Percentiles rank a stretch among this genome's conserved stretches.
Conservation (phyloP, 495 filamentous ascomycete genomes). For the Annulohypoxylon nitens region DNA sequence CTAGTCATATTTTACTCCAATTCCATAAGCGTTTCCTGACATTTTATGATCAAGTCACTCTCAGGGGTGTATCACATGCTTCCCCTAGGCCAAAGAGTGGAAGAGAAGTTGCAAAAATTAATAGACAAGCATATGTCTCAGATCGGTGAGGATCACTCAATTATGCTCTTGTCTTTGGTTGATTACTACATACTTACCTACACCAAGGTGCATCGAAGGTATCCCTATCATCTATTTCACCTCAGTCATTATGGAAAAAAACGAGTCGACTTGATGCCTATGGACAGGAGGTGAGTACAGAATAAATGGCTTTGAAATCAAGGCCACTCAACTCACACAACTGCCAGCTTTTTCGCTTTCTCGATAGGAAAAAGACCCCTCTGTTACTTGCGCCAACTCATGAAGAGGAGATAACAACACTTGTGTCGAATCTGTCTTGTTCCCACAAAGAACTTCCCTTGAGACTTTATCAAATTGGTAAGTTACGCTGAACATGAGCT, state of each 20-base stretch:
- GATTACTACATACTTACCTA: conserved; percentile 12
- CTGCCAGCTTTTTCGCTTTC: conserved; percentile 79
- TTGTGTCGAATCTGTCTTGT: conserved; percentile 78
- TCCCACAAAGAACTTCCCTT: conserved; percentile 91
- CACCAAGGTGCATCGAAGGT: conserved; percentile 83
- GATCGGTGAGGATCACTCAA: conserved; percentile 67
- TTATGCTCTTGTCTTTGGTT: neutral
- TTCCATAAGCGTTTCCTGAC: conserved; percentile 17
- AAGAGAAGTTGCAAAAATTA: conserved; percentile 85
- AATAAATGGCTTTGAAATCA: neutral
- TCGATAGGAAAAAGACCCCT: conserved; percentile 79
- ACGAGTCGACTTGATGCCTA: conserved; percentile 64
- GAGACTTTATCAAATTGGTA: conserved; percentile 90
- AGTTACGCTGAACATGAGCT: conserved; percentile 37
- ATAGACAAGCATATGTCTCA: conserved; percentile 90
- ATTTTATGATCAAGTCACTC: conserved; percentile 65
- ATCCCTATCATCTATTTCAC: conserved; percentile 87
- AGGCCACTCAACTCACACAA: neutral
- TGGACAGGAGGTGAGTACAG: conserved; percentile 69
- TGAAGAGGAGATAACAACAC: conserved; percentile 92
- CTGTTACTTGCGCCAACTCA: conserved; percentile 93
- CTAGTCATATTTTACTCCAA: neutral
- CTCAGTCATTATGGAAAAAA: conserved; percentile 84
- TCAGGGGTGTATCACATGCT: conserved; percentile 94
- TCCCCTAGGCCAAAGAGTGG: conserved; percentile 88